These are phyloP conservation scores for Stephania cephalantha DNA, from an alignment of 164 flowering plant species.

Conservation along the genomic window DNA sequence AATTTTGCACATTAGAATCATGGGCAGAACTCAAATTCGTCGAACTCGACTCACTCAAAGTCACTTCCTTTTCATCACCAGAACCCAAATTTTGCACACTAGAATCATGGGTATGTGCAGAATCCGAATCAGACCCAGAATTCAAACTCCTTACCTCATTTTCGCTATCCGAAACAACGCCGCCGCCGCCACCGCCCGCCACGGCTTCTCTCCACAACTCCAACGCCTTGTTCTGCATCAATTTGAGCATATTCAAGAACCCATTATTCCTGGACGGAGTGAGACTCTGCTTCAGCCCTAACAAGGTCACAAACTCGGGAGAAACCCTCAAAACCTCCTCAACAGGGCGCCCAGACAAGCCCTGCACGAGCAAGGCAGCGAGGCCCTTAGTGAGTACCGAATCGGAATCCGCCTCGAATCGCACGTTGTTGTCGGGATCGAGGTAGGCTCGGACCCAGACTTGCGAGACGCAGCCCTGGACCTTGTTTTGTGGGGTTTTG, in stretches of 20 bases:
- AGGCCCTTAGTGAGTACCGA: slow-evolving; percentile 87
- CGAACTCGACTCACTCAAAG: not conserved
- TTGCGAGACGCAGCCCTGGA: slow-evolving; percentile 94
- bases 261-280: slow-evolving; percentile 95
- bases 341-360: slow-evolving; percentile 68
- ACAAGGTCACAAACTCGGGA: slow-evolving; percentile 67
- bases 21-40: not conserved
- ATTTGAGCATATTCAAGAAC: slow-evolving; percentile 79
- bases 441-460: slow-evolving; percentile 90
- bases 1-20: no score
- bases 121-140: not conserved
- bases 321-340: slow-evolving; percentile 59
- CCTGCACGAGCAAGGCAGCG: slow-evolving; percentile 86
- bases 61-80: no score
- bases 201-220: slow-evolving; percentile 38
- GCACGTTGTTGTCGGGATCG: slow-evolving; percentile 50
- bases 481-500: slow-evolving; percentile 74
- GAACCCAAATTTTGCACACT: not conserved
- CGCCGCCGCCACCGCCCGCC: slow-evolving; percentile 19
- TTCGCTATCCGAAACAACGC: not conserved
- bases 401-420: slow-evolving; percentile 89
- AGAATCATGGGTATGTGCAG: not conserved
- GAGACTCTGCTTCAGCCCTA: slow-evolving; percentile 84
- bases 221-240: slow-evolving; percentile 89
- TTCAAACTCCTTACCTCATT: not conserved